Evolutionary conservation across 139 green algal species (phyloP).

Genomic region (Marvania coccoides): DNA sequence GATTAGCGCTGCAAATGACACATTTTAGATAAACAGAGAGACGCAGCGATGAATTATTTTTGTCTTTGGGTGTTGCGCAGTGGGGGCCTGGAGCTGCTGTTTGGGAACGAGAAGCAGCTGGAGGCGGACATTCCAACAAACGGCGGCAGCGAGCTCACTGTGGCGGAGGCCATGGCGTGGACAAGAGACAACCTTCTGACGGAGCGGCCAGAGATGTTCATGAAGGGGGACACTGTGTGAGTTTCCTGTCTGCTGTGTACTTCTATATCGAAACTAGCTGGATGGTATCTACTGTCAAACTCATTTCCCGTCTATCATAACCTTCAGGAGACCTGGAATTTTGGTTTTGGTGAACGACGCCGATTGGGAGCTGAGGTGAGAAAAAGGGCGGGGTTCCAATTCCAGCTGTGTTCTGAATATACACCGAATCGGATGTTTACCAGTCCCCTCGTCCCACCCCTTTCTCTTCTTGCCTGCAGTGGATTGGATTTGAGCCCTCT

Average conservation of each 20-base stretch:
- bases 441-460: too few relatives aligned
- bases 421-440: not conserved
- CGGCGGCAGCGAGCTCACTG: conserved; percentile 28
- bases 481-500: conserved; percentile 58
- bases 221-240: conserved; percentile 75
- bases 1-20: too few relatives aligned
- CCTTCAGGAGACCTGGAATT: conserved; percentile 76
- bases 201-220: conserved; percentile 81
- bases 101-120: conserved; percentile 57
- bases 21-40: too few relatives aligned
- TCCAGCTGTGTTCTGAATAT: not conserved
- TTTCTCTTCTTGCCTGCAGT: conserved; percentile 41
- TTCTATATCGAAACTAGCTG: not conserved
- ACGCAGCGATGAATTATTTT: too few relatives aligned
- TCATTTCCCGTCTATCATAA: not conserved
- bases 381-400: not conserved
- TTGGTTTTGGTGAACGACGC: conserved; percentile 90
- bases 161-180: conserved; percentile 58
- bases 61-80: conserved; percentile 25
- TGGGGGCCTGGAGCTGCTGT: conserved; percentile 77
- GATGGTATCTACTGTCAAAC: not conserved
- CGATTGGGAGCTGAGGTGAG: conserved; percentile 89
- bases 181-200: conserved; percentile 61
- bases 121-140: conserved; percentile 41
- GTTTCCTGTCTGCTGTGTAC: conserved; percentile 7